Base-by-base conservation (phyloP, 495 filamentous ascomycete species). In the Lepraria neglecta region DNA sequence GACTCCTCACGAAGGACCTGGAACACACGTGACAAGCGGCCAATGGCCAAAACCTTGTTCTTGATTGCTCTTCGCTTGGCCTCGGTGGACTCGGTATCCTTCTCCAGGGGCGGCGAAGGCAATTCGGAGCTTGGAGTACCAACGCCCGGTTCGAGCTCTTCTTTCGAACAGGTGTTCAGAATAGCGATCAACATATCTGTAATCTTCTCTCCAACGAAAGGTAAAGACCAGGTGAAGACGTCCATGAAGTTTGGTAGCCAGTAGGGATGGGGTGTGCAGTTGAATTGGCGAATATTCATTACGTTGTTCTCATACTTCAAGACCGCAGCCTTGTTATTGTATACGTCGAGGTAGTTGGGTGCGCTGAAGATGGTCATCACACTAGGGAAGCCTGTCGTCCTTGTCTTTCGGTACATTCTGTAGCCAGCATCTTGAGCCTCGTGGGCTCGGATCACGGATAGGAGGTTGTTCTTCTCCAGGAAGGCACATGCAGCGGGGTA, bases 221-320 rank as follows among this genome's bases (percentile, higher is more conserved):
- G 94, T 53, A 98, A 78, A 35, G 94, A 97, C 94, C 94, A 98
- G 45, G 94, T 98, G 74, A 98, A 97, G 55, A 98, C 94, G 70
- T 98, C 94, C 94, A 98, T 98, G 73, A 98, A 98, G 76, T 98
- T 98, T 50, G 94, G 94, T 42, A 98, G 83, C 94, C 94, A 98
- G 76, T 97, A 98, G 17, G 94, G 94, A 74, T 98, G 94, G 7
- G 94, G 94, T 38, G 94, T 97, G 83, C 94, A 98, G 75, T 98
- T 98, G 77, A 98, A 98, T 72, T 98, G 94, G 33, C 94, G 84
- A 70, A 98, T 98, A 79, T 98, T 98, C 94, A 98, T 98, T 60
- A 98, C 94, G 71, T 98, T 98, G 76, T 98, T 98, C 73, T 98
- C 94, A 72, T 98, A 98, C 73, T 98, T 98, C 62, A 98, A 77